Base-by-base conservation (phyloP, 345 rosid species). In the Camelina laxa region DNA sequence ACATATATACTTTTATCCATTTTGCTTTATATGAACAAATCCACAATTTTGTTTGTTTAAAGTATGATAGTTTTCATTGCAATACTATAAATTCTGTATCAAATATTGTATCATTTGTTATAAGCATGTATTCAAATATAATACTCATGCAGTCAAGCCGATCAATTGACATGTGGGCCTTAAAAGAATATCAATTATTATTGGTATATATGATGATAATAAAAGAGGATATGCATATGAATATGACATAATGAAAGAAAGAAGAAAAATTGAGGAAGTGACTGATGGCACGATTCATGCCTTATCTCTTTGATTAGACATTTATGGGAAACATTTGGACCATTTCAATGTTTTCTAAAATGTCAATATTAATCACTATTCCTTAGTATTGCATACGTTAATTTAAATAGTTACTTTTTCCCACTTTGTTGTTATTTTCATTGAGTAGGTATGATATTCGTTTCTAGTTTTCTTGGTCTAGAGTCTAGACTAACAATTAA, bases 251-350 rank as follows among this genome's bases (percentile, higher is more conserved):
- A 17, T 14, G 31, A 17, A 62, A 50, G 13, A 41, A 47, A 65
- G 42, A 39, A 58, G 9, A 0, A 22, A 36, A 62, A 0, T 24
- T 10, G 20, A 62, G 27, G 69, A 72, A 62, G 47, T 54, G 48
- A 64, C 64, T 73, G 70, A 57, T 65, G 6, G 72, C 51, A 74
- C 72, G 72, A 20, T 50, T 35, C 77, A 74, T 45, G 66, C 59
- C 65, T 74, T 74, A 48, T 74, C 67, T 74, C 67, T 66, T 74
- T 58, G 15, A 56, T 39, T 6, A 42, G 77, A 55, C 54, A 64
- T 73, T 31, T 63, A 15, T 9, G 57, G 39, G 66, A n/a, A 74
- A 50, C 51, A 72, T 31, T 62, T 50, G 41, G 62, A 66, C 72
- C 67, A 27, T 74, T 58, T 74, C 72, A 38, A 36, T 35, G 27